Percentiles rank a stretch among this genome's conserved stretches.
phyloP scores from a whole-genome alignment of 495 filamentous ascomycete species.

The Amniculicola lignicola region DNA sequence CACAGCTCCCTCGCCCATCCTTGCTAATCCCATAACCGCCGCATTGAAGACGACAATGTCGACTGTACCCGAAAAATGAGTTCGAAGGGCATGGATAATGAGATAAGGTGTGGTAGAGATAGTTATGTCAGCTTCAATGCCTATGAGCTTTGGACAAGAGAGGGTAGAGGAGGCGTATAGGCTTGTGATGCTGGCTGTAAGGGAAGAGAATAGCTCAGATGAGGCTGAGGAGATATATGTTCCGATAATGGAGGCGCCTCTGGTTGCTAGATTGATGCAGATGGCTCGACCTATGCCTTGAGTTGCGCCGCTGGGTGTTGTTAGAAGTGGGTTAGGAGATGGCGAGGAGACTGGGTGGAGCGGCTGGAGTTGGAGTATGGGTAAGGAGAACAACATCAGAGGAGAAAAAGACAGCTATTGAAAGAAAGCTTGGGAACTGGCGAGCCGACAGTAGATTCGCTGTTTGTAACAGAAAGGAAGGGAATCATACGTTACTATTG shows the following conservation, averaged over 20 bases:
- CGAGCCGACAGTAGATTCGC: background rate
- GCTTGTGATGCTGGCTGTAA: conserved; percentile 15
- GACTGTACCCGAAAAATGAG: conserved; percentile 18
- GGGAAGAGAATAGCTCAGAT: conserved; percentile 23
- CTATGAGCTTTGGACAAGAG: conserved; percentile 18
- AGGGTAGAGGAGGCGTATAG: conserved; percentile 8
- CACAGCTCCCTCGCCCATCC: conserved; percentile 24
- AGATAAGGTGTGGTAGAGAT: background rate
- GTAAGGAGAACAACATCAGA: background rate
- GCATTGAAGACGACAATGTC: conserved; percentile 36
- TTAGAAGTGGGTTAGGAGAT: background rate
- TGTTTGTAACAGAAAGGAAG: background rate
- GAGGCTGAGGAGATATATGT: conserved; percentile 28
- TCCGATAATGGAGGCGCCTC: conserved; percentile 28
- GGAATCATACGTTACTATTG: background rate
- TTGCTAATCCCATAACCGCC: conserved; percentile 16
- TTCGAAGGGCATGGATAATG: conserved; percentile 12
- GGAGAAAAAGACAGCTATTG: background rate
- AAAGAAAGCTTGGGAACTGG: background rate
- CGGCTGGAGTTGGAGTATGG: background rate
- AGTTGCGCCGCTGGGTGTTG: conserved; percentile 28
- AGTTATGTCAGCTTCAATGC: conserved; percentile 28
- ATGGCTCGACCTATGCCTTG: conserved; percentile 38
- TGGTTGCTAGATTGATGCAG: conserved; percentile 24
- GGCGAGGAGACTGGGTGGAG: background rate